phyloP scores from a whole-genome alignment of 2,329 filamentous ascomycete genomes.

The Hymenoscyphus salicellus region DNA sequence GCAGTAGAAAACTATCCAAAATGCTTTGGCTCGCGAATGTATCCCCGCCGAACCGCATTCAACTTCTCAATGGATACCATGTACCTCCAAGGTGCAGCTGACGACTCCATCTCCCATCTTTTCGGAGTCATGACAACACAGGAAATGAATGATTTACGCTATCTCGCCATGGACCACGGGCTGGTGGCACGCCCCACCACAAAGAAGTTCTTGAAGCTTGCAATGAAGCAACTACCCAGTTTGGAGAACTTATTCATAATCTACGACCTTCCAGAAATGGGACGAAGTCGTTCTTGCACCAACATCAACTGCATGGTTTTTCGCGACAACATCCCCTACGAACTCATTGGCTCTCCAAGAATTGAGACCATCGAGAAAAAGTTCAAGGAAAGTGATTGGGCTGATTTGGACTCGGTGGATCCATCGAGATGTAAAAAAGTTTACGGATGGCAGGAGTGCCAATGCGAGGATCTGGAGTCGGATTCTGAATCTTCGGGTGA shows the following conservation, averaged over 20 bases:
- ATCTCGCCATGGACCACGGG: slow-evolving; percentile 17
- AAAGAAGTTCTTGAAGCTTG: slow-evolving; percentile 3
- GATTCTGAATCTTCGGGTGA: not conserved
- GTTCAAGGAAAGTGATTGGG: not conserved
- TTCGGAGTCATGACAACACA: slow-evolving; percentile 17
- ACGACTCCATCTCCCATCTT: slow-evolving; percentile 20
- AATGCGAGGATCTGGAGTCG: slow-evolving; percentile 3
- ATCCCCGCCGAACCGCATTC: slow-evolving; percentile 18
- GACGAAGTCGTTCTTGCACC: not conserved
- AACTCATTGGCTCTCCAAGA: slow-evolving; percentile 1
- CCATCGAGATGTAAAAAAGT: slow-evolving; percentile 14
- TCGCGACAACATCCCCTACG: slow-evolving; percentile 11
- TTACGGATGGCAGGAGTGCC: slow-evolving; percentile 23
- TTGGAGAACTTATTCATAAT: slow-evolving; percentile 9
- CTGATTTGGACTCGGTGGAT: slow-evolving; percentile 7
- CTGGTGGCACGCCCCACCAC: not conserved
- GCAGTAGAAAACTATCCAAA: slow-evolving; percentile 19
- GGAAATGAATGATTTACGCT: slow-evolving; percentile 15
- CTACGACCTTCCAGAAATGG: not conserved
- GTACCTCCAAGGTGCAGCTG: slow-evolving; percentile 8
- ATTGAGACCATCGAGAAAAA: not conserved
- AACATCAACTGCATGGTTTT: slow-evolving; percentile 8
- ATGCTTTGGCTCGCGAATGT: slow-evolving; percentile 22
- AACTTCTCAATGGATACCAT: slow-evolving; percentile 25
- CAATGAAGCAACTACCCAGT: not conserved